Evolutionary conservation across 306 rosid genomes (phyloP), one percentile per base, ranked within the genome.

Genomic region (Trifolium pratense): DNA sequence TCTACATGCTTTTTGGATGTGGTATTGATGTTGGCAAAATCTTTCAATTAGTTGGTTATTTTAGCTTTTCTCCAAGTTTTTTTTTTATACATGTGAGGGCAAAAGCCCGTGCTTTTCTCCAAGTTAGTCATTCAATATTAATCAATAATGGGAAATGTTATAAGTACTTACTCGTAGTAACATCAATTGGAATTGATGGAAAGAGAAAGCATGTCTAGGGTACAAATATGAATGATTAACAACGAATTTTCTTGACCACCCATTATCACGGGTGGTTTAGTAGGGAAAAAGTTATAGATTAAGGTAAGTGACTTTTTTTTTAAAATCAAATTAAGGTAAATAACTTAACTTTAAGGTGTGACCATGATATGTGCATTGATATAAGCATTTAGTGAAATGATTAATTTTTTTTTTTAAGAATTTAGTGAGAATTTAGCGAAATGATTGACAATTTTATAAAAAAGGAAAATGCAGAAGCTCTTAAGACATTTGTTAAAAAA

Each of bases 251-350:
- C n/a, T 64, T 51, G 18, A 34, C 23, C 34, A 23, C 23, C 16
- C 55, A 15, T 75, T 9, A 75, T 63, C 40, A 63, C 37, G 16
- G 6, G 34, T 39, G 34, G 66, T 60, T 73, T 43, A 45, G 48
- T 17, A 20, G 20, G 40, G 25, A 36, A 71, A 48, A 48, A 55
- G 53, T 20, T 37, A 3, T 18, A 36, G 37, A 20, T 53, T 69
- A 17, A 10, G 10, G 16, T 46, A 46, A 17, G 3, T 51, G 7
- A 18, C 5, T 34, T 17, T n/a, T n/a, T n/a, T n/a, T n/a, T n/a
- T n/a, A n/a, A n/a, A n/a, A n/a, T n/a, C n/a, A n/a, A n/a, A n/a
- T 52, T 68, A 17, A 10, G 10, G 16, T 46, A 46, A 17, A 8
- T 51, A 13, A 18, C 5, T 34, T 17, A 17, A 18, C 34, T 32